Base-by-base conservation (phyloP, 192 early-diverging fungal species). In the Spizellomyces punctatus region DNA sequence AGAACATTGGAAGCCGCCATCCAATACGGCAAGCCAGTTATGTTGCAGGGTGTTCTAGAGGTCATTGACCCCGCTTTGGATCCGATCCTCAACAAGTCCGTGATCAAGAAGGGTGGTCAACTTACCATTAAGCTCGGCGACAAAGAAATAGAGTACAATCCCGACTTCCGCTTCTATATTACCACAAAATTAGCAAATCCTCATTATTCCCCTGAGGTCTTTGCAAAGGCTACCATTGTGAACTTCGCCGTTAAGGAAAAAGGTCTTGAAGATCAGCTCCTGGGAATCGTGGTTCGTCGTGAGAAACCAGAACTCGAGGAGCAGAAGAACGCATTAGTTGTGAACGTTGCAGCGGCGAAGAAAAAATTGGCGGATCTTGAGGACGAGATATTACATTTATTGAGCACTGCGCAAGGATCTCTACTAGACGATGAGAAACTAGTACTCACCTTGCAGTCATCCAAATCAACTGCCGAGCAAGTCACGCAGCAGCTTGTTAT, bases 371-470 rank as follows among this genome's bases (percentile, higher is more conserved):
- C 85, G 19, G 83, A 88, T 44, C 67, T 88, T 8, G 86, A 88
- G 73, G 86, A 88, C 63, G 85, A 88, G 58, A 88, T 88, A 54
- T 67, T 88, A 57, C 72, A 80, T 48, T 69, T 88, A 60, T 71
- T 88, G n/a, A 88, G 86, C 64, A 88, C 86, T 14, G 86, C 86
- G 10, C 86, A 88, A 75, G 86, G 86, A 36, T 88, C 85, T 42
- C 73, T 88, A 19, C 71, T 88, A 42, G 86, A 88, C 65, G 86
- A 88, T 71, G 86, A 83, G 48, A 86, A 86, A 63, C 79, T 88
- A 3, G 86, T 88, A 16, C 78, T 88, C 57, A 88, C 83, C 8
- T 78, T 88, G n/a, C 86, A 88, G 67, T 83, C 83, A 7, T 88
- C 86, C 17, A 88, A 88, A 66, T 64, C 80, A 16, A 88, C 78